These are phyloP conservation scores for Beauveria australis DNA, from an alignment of 2,329 filamentous ascomycete genomes.

Conservation along the genomic window DNA sequence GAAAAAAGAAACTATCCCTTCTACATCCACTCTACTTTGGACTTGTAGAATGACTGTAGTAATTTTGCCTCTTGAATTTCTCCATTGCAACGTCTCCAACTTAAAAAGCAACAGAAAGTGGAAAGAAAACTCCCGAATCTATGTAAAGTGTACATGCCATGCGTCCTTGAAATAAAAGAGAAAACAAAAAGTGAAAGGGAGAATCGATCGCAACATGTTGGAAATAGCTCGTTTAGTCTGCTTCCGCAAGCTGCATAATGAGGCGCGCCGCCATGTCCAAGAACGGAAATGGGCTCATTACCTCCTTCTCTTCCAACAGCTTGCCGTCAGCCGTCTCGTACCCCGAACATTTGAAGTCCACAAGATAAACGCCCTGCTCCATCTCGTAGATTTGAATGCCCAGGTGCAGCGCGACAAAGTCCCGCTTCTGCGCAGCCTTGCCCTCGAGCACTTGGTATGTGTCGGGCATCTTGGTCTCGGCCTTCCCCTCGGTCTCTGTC, in stretches of 20 bases:
- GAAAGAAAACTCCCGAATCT: not conserved
- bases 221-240: conserved; percentile 20
- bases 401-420: conserved; percentile 85
- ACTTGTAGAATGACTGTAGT: not conserved
- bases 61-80: not conserved
- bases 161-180: not conserved
- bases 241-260: conserved; percentile 87
- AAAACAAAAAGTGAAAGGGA: not conserved
- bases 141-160: not conserved
- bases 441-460: conserved; percentile 31
- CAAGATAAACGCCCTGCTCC: conserved; percentile 85
- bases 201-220: not conserved
- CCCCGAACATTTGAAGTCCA: conserved; percentile 97
- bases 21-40: not conserved
- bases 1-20: not conserved
- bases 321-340: conserved; percentile 77
- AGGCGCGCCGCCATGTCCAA: conserved; percentile 86
- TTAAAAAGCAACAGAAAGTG: not conserved
- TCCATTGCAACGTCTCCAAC: too few relatives aligned
- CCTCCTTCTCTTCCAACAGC: conserved; percentile 82
- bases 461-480: conserved; percentile 21
- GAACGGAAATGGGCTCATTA: conserved; percentile 92
- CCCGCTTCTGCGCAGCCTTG: conserved; percentile 36
- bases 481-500: conserved; percentile 9
- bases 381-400: conserved; percentile 96